phyloP scores from a whole-genome alignment of 2,329 filamentous ascomycete species.

The Trematosphaeria pertusa region DNA sequence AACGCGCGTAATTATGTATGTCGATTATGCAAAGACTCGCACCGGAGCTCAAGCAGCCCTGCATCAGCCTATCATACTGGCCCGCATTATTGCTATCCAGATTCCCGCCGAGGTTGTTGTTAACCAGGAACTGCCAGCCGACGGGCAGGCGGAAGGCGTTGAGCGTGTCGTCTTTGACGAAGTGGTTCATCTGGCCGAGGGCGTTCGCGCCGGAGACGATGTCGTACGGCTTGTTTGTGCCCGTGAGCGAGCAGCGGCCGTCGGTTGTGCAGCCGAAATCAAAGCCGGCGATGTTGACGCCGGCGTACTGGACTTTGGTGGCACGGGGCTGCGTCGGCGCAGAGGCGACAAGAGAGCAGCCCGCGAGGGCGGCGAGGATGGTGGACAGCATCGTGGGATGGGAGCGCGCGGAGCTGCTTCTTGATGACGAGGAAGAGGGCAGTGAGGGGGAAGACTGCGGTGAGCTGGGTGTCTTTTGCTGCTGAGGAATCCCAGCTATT shows the following conservation, averaged over 20 bases:
- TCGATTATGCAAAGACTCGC: conserved; percentile 66
- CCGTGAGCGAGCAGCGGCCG: conserved; percentile 29
- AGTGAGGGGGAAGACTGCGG: no score
- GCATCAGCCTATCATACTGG: conserved; percentile 63
- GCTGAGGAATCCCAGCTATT: not conserved
- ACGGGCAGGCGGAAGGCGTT: conserved; percentile 66
- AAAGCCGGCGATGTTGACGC: conserved; percentile 57
- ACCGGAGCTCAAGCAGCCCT: conserved; percentile 63
- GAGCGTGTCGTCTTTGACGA: conserved; percentile 59
- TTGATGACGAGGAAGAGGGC: no score
- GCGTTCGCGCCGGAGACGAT: conserved; percentile 43
- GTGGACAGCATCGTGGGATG: conserved; percentile 6
- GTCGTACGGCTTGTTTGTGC: conserved; percentile 23
- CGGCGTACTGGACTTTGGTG: conserved; percentile 32
- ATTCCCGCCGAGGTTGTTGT: conserved; percentile 58
- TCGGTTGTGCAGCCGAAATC: conserved; percentile 55
- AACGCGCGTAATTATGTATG: conserved; percentile 59
- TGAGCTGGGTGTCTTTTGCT: no score
- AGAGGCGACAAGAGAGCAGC: conserved; percentile 3
- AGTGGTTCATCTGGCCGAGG: conserved; percentile 63
- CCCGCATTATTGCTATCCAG: conserved; percentile 58
- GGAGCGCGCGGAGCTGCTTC: no score
- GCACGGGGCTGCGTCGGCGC: conserved; percentile 10
- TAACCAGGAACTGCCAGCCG: conserved; percentile 67
- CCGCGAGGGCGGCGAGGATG: conserved; percentile 6